Evolutionary conservation across 2,329 filamentous ascomycete species (phyloP), one percentile per base, ranked within the genome.

Genomic region (Penicillium sp.): DNA sequence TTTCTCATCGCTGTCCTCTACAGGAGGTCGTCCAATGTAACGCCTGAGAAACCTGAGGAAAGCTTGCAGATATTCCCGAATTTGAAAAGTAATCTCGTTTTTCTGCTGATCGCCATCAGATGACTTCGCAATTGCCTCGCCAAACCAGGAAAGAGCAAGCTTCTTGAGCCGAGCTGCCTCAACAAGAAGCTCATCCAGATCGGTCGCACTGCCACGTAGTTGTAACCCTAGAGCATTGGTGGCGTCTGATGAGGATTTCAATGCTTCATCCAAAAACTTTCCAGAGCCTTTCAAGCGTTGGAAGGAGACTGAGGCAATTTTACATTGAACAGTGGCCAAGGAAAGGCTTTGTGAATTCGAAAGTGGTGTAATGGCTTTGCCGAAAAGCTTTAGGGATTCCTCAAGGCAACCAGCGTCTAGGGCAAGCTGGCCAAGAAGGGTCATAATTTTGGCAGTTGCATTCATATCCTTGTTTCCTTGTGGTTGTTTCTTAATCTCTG

Each of bases 161-260:
- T 78, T 80, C 56, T 78, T 78, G 33, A 80, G 64, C 57, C 72
- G 75, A 4, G 76, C 74, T 25, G 76, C 68, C 61, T 77, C 75
- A 44, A 79, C 66, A 14, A 80, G 62, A 5, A 80, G 63, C 33
- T 79, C 77, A 56, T 80, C 78, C n/a, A 80, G 58, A 33, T 79
- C 77, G 42, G 62, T 66, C 10, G 70, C 56, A 27, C 69, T 78
- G 4, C 77, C 78, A 58, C 73, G 74, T 10, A 78, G 57, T 26
- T 73, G 70, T 29, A 74, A 62, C 16, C 69, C 71, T 33, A 80
- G 59, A 11, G 70, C 65, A 26, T 62, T 59, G 4, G 71, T 72
- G 2, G 75, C 75, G 50, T 75, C 70, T 23, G 65, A 61, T 6
- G 76, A 63, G 11, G 69, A 69, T 21, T 64, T 59, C 4, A 68